Evolutionary conservation across 2,329 filamentous ascomycete genomes (phyloP).

Genomic region (Calonectria henricotiae): DNA sequence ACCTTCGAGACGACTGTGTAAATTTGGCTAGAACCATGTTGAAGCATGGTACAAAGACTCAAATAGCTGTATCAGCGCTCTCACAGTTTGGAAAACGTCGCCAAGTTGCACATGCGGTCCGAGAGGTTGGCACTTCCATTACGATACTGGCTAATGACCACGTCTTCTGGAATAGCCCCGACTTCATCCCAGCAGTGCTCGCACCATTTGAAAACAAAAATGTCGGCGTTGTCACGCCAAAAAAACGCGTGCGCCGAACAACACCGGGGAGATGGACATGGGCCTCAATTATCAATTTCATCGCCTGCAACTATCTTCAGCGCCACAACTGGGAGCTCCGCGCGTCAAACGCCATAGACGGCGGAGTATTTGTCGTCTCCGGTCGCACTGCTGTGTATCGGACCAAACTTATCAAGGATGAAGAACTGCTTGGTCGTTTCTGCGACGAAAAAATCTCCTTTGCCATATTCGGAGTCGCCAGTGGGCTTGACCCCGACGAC

Average conservation of each 20-base stretch:
- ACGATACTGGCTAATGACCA: conserved; percentile 69
- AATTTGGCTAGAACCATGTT: conserved; percentile 34
- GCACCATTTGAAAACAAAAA: conserved; percentile 62
- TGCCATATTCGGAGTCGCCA: conserved; percentile 52
- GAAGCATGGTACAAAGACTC: conserved; percentile 31
- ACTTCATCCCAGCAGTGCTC: conserved; percentile 62
- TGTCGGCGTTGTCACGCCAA: conserved; percentile 72
- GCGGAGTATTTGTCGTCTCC: conserved; percentile 73
- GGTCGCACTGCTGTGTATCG: conserved; percentile 70
- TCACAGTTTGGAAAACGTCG: conserved; percentile 64
- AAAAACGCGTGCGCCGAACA: conserved; percentile 68
- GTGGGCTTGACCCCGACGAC: conserved; percentile 68
- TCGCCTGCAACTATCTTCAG: conserved; percentile 73
- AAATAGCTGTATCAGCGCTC: conserved; percentile 55
- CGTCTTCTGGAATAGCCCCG: conserved; percentile 64
- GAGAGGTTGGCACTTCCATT: conserved; percentile 59
- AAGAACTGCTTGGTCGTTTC: conserved; percentile 63
- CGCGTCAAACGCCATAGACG: conserved; percentile 71
- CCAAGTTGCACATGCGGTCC: conserved; percentile 64
- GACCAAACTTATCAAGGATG: conserved; percentile 65
- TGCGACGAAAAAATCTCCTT: conserved; percentile 68
- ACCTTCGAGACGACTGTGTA: conserved; percentile 46
- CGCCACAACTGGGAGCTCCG: conserved; percentile 76
- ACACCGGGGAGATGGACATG: conserved; percentile 50
- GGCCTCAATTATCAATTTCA: conserved; percentile 66